phyloP scores from a whole-genome alignment of 129 eudicot species.

The Lactuca saligna region DNA sequence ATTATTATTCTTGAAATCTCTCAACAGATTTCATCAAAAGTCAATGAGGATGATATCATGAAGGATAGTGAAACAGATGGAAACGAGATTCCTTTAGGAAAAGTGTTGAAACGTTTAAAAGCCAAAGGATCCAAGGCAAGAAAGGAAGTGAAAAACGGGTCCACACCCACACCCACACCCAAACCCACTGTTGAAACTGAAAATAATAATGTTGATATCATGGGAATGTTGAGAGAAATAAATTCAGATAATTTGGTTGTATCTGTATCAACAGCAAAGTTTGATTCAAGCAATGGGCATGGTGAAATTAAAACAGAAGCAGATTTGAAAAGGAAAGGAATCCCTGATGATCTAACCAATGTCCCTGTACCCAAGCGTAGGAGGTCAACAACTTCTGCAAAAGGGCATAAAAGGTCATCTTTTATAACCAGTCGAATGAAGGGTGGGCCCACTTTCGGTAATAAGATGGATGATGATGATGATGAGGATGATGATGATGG shows the following conservation, averaged over 20 bases:
- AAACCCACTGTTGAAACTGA: conserved; percentile 48
- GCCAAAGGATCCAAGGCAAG: conserved; percentile 75
- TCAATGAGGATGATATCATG: conserved; percentile 59
- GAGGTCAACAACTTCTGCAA: conserved; percentile 63
- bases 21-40: conserved; percentile 49
- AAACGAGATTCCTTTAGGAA: conserved; percentile 74
- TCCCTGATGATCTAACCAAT: conserved; percentile 41
- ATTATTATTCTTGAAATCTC: conserved; percentile 9
- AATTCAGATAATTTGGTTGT: conserved; percentile 53
- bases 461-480: conserved; percentile 42
- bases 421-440: conserved; percentile 25
- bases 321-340: conserved; percentile 46
- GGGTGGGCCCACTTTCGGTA: conserved; percentile 27
- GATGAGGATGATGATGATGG: conserved; percentile 31
- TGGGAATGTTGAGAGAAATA: conserved; percentile 86
- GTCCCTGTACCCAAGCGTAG: conserved; percentile 71
- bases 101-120: conserved; percentile 68
- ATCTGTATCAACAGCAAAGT: conserved; percentile 26
- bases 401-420: conserved; percentile 45
- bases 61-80: conserved; percentile 84
- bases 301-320: conserved; percentile 30
- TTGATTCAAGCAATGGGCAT: conserved; percentile 68
- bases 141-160: conserved; percentile 48
- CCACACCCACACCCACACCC: conserved; percentile 27
- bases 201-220: conserved; percentile 60